Base-by-base conservation (phyloP, 2,329 filamentous ascomycete species). In the Leptographium flavum region DNA sequence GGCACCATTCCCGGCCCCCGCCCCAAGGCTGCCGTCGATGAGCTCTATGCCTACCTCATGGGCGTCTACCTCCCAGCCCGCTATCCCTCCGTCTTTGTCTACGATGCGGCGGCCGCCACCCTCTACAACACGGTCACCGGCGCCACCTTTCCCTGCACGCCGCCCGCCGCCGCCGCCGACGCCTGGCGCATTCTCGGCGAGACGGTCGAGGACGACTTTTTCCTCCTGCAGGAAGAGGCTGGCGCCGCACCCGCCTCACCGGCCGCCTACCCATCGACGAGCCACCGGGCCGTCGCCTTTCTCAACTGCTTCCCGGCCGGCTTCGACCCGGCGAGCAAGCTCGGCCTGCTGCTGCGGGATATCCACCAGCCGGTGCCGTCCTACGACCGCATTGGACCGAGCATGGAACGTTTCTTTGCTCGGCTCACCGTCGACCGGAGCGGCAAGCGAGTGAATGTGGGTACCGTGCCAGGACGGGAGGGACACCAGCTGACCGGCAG, bases 191-290 rank as follows among this genome's bases (percentile, higher is more conserved):
- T 46, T 6, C 46, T 54, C 54, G 60, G 15, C n/a, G 64, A 70
- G 53, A 73, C 66, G 0, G 61, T 76, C 3, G 72, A 76, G 47
- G 72, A 76, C 44, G 72, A 76, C 50, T 51, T 76, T 19, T 73
- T 76, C 43, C 56, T 76, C 2, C 57, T 74, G 6, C 58, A 59
- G 19, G 61, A 65, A 40, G 49, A 45, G 10, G 55, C 59, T 0
- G 53, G 59, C 2, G n/a, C 4, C 35, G 42, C 5, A 14, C 31
- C 37, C 63, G 67, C 37, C 4, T 13, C 22, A 7, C 10, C 27
- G 6, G 11, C n/a, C 4, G 44, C 15, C 2, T 50, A 50, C 21
- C 50, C 50, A 0, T 15, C 42, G 1, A 47, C 40, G 2, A 43
- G 46, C 19, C 70, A 74, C 46, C 54, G 60, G 4, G 58, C 61